phyloP scores from a whole-genome alignment of 495 filamentous ascomycete genomes.

The Penicillium taxi region DNA sequence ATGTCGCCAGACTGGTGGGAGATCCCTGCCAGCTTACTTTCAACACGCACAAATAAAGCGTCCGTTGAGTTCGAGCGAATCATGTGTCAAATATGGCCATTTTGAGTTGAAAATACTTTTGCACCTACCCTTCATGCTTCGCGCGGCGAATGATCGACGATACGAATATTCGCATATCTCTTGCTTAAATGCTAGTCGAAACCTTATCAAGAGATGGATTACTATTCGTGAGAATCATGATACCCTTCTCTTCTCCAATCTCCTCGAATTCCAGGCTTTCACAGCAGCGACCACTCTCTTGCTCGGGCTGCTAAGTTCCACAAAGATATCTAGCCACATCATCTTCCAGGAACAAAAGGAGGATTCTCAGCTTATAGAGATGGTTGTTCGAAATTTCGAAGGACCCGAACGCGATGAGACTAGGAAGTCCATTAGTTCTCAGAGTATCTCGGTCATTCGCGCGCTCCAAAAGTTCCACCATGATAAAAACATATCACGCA shows the following conservation, averaged over 20 bases:
- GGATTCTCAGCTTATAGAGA: slow-evolving; percentile 3
- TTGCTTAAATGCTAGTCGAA: slow-evolving; percentile 3
- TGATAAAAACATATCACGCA: neutral
- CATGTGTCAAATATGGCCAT: slow-evolving; percentile 10
- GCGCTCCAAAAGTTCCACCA: neutral
- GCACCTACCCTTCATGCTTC: slow-evolving; percentile 14
- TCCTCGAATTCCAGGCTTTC: slow-evolving; percentile 7
- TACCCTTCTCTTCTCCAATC: slow-evolving; percentile 3
- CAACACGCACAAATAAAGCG: slow-evolving; percentile 5
- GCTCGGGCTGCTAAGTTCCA: neutral
- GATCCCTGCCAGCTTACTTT: neutral
- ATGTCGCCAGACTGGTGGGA: slow-evolving; percentile 5
- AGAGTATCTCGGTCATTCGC: neutral
- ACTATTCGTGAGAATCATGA: neutral
- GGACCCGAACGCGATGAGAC: neutral
- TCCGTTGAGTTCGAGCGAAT: slow-evolving; percentile 9
- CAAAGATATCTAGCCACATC: no score
- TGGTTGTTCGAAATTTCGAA: neutral
- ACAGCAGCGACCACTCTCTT: slow-evolving; percentile 4
- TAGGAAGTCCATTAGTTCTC: neutral
- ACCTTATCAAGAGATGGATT: slow-evolving; percentile 2
- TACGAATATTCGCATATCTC: slow-evolving; percentile 4
- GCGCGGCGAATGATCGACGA: slow-evolving; percentile 6
- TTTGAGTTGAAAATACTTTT: slow-evolving; percentile 5
- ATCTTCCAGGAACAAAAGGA: neutral